These are phyloP conservation scores for Beauveria sp. DNA, from an alignment of 2,329 filamentous ascomycete genomes.

Conservation along the genomic window DNA sequence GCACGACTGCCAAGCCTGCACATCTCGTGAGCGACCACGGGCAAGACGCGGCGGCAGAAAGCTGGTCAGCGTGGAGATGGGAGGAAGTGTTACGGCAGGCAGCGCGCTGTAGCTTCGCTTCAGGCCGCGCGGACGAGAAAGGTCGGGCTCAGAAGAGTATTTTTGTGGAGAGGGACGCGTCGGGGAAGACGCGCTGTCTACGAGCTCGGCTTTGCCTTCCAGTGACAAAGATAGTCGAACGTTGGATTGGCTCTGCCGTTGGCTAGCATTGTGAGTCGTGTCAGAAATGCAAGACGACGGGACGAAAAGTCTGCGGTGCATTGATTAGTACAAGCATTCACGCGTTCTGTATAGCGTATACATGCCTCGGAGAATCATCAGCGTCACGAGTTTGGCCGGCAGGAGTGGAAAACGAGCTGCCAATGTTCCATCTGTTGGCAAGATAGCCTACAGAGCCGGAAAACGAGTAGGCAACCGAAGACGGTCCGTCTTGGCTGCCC, in stretches of 20 bases:
- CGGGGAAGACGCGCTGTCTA: constrained; percentile 44
- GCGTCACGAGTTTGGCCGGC: constrained; percentile 29
- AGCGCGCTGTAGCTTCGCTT: constrained; percentile 67
- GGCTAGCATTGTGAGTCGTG: constrained; percentile 28
- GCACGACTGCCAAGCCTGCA: constrained; percentile 85
- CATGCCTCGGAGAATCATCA: constrained; percentile 41
- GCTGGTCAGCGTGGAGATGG: constrained; percentile 45
- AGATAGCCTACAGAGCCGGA: constrained; percentile 42
- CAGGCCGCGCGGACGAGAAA: constrained; percentile 45
- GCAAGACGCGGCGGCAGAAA: constrained; percentile 47
- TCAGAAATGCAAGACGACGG: constrained; percentile 34
- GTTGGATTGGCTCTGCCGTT: constrained; percentile 35
- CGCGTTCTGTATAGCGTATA: background rate
- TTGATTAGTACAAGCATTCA: background rate
- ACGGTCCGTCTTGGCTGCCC: constrained; percentile 20
- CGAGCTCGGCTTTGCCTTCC: constrained; percentile 84
- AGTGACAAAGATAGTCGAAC: constrained; percentile 76
- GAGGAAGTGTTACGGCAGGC: constrained; percentile 48
- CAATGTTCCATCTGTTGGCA: constrained; percentile 49
- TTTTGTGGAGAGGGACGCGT: constrained; percentile 56
- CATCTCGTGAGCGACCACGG: constrained; percentile 75
- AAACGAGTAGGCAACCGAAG: constrained; percentile 31
- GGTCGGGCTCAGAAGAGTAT: constrained; percentile 38
- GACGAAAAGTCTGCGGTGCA: constrained; percentile 34
- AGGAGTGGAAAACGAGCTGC: constrained; percentile 44